These are phyloP conservation scores for Suhomyces terraborum DNA, from an alignment of 1,139 yeast species.

Conservation along the genomic window DNA sequence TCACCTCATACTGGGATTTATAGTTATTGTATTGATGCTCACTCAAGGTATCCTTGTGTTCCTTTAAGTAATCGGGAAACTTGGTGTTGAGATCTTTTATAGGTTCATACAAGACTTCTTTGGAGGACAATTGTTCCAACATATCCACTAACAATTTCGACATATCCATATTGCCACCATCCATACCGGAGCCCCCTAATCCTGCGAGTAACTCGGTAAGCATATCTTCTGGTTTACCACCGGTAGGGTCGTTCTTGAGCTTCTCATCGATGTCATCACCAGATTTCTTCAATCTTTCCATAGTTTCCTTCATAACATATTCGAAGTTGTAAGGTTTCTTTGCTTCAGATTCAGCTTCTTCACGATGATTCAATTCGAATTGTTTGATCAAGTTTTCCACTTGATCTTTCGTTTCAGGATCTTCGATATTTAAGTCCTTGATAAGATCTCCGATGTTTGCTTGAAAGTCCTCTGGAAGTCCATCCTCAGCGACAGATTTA, in stretches of 20 bases:
- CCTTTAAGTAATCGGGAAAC: slow-evolving; percentile 62
- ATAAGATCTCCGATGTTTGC: slow-evolving; percentile 56
- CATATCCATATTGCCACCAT: slow-evolving; percentile 55
- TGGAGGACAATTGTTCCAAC: slow-evolving; percentile 82
- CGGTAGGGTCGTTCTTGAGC: slow-evolving; percentile 51
- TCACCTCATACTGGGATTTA: slow-evolving; percentile 54
- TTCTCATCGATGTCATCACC: slow-evolving; percentile 68
- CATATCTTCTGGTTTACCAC: slow-evolving; percentile 58
- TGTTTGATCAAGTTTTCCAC: slow-evolving; percentile 54
- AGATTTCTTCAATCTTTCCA: slow-evolving; percentile 72
- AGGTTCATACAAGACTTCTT: slow-evolving; percentile 86
- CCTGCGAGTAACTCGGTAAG: slow-evolving; percentile 56
- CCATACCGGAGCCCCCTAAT: slow-evolving; percentile 39
- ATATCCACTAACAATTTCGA: slow-evolving; percentile 71
- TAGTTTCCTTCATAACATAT: slow-evolving; percentile 76
- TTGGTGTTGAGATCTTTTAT: slow-evolving; percentile 76
- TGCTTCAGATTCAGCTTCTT: slow-evolving; percentile 39
- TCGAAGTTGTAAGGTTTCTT: slow-evolving; percentile 55
- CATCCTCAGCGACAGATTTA: slow-evolving; percentile 22
- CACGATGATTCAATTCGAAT: slow-evolving; percentile 40
- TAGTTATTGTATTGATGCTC: slow-evolving; percentile 54
- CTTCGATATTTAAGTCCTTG: slow-evolving; percentile 56
- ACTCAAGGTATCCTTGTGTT: slow-evolving; percentile 46
- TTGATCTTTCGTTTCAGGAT: slow-evolving; percentile 61
- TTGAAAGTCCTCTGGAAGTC: slow-evolving; percentile 46